Evolutionary conservation across 176 grass and related monocot species (phyloP), one percentile per base, ranked within the genome.

Genomic region (Musa schizocarpa): DNA sequence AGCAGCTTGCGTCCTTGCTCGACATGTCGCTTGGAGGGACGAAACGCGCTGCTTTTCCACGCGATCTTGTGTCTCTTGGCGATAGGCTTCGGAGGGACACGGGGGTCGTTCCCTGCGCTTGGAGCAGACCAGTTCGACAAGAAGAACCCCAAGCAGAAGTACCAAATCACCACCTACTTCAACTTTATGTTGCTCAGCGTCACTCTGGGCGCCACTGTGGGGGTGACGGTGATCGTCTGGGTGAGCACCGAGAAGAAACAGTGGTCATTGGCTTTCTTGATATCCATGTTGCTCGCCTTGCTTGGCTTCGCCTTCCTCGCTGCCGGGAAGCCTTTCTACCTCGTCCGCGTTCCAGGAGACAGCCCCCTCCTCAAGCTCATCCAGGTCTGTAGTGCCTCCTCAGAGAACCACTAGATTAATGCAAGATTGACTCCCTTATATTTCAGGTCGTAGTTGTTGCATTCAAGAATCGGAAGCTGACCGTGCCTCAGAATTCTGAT

Each of bases 91-190:
- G 92, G 84, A 0, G 89, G 92, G 13, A 87, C 85, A 64, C 87
- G 91, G 80, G 92, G 86, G 26, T 80, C 78, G 4, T 56, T 86
- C 23, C 86, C 92, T 62, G 86, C 85, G 53, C 92, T 92, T 58
- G 78, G 85, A 71, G 92, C 87, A 2, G 92, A 96, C 76, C 92
- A 96, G 78, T 96, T 92, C 72, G 85, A 96, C 27, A 74, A 68
- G 25, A 87, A 80, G 58, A 83, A 91, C 59, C 82, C 87, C 20
- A 73, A 7, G 74, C 87, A 89, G 81, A 57, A 34, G 77, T 69
- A 65, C 10, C 82, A 85, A 63, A 86, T 88, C 67, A 89, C 89
- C 43, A 92, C 84, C 64, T 92, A 85, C 92, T 96, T 96, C 92
- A 96, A 96, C 85, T 92, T 85, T 85, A 76, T 96, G 65, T 68